Evolutionary conservation across 2,329 filamentous ascomycete genomes (phyloP).

Genomic region (Phymatotrichopsis omnivora): DNA sequence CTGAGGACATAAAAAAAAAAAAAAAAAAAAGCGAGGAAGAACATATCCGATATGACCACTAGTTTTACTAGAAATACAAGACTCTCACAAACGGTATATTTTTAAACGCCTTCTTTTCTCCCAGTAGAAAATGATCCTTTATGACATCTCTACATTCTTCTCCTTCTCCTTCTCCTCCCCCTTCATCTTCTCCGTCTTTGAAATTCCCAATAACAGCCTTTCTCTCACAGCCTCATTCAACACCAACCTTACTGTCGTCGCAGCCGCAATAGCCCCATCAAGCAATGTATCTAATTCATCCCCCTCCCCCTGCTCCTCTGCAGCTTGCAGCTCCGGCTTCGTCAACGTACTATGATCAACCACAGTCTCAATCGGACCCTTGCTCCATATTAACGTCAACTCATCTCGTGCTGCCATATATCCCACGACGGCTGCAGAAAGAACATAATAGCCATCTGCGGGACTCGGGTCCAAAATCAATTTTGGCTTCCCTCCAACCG

Average conservation of each 20-base stretch:
- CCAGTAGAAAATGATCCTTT: too few species aligned
- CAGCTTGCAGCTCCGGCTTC: too few species aligned
- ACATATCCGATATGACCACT: too few species aligned
- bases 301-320: constrained; percentile 3
- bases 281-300: constrained; percentile 29
- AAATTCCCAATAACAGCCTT: constrained; percentile 25
- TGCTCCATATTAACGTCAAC: constrained; percentile 90
- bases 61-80: too few species aligned
- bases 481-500: constrained; percentile 8
- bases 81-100: too few species aligned
- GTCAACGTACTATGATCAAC: too few species aligned
- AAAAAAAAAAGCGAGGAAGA: too few species aligned
- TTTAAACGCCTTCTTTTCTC: too few species aligned
- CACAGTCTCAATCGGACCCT: constrained; percentile 50
- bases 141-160: constrained; percentile 16
- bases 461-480: constrained; percentile 58
- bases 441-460: constrained; percentile 64
- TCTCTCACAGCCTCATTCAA: constrained; percentile 31
- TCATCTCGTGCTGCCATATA: constrained; percentile 83
- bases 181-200: constrained; percentile 13
- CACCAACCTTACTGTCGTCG: constrained; percentile 27
- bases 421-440: constrained; percentile 79
- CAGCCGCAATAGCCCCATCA: constrained; percentile 29
- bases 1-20: too few species aligned
- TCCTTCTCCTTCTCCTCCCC: background rate